Percentiles rank a stretch among this genome's conserved stretches.
These are phyloP conservation scores for Elongisporangium anandrum DNA, from an alignment of 352 stramenopile species.

Conservation along the genomic window DNA sequence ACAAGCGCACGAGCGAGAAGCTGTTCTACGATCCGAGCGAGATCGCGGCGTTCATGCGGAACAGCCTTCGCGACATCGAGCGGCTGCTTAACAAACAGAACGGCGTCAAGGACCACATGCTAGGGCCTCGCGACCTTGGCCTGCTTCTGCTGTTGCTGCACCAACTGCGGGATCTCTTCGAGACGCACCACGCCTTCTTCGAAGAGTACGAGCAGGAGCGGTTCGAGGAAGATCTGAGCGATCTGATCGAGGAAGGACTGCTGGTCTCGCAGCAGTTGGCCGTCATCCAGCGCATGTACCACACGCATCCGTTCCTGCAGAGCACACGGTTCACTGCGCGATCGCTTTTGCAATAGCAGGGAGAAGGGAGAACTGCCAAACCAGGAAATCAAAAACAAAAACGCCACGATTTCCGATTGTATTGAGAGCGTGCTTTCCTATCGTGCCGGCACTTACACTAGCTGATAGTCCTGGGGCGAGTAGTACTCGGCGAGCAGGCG, in stretches of 20 bases:
- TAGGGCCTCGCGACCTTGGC: constrained; percentile 64
- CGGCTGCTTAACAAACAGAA: constrained; percentile 84
- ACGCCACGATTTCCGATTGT: neutral
- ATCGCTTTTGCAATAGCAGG: constrained; percentile 47
- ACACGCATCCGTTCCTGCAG: constrained; percentile 77
- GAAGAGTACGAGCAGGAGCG: constrained; percentile 76
- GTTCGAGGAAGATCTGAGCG: constrained; percentile 79
- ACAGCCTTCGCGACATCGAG: constrained; percentile 81
- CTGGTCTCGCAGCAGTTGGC: constrained; percentile 77
- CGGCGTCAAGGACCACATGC: constrained; percentile 23
- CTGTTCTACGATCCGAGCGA: constrained; percentile 75
- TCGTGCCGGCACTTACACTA: constrained; percentile 36
- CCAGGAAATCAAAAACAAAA: neutral
- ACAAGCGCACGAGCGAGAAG: constrained; percentile 72
- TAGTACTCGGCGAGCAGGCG: constrained; percentile 98
- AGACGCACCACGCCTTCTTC: constrained; percentile 65
- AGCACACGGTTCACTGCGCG: constrained; percentile 40
- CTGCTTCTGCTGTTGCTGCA: constrained; percentile 72
- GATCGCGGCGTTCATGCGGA: constrained; percentile 71
- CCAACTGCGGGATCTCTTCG: constrained; percentile 72
- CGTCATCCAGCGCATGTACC: constrained; percentile 87
- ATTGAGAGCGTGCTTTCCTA: neutral
- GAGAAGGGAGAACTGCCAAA: neutral
- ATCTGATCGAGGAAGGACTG: constrained; percentile 72
- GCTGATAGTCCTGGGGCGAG: constrained; percentile 94